Conservation (phyloP, 177 flowering plant genomes). For the Vitis hybrid region DNA sequence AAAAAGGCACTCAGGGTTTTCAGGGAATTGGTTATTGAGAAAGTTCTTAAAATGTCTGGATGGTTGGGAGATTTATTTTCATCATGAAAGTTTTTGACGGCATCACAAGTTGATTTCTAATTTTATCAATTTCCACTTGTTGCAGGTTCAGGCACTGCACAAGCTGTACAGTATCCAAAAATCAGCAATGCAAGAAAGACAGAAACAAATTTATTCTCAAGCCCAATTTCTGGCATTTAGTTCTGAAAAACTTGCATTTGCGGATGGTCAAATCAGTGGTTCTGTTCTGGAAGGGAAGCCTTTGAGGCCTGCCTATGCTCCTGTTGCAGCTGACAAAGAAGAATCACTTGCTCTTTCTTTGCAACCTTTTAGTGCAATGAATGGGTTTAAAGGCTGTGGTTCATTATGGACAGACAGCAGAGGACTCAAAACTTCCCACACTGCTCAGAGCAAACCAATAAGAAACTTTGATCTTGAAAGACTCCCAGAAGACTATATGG, state of each 20-base stretch:
- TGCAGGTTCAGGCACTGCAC: conserved; percentile 26
- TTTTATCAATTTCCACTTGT: background rate
- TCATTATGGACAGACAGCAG: conserved; percentile 2
- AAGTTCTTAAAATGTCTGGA: too few relatives aligned
- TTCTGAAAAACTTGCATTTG: conserved; percentile 3
- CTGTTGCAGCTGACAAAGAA: conserved; percentile 9
- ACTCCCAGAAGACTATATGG: conserved; percentile 20
- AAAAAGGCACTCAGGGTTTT: too few relatives aligned
- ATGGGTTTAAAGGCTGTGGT: conserved; percentile 5
- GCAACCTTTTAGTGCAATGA: background rate
- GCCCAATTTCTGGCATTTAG: conserved; percentile 10
- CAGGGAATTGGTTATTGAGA: too few relatives aligned
- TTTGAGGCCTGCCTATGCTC: conserved; percentile 6
- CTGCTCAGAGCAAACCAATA: conserved; percentile 8
- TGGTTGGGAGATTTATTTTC: background rate
- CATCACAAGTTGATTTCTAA: background rate
- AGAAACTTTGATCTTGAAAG: conserved; percentile 21
- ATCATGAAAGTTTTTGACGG: background rate
- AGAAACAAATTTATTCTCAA: conserved; percentile 6
- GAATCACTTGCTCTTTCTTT: conserved; percentile 12
- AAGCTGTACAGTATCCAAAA: conserved; percentile 25
- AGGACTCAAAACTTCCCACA: conserved; percentile 3
- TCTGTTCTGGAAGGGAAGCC: conserved; percentile 17
- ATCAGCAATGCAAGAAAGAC: conserved; percentile 25
- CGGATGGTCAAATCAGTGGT: conserved; percentile 6